A percentile compares a stretch with the other conserved stretches of the same genome.
Conservation (phyloP, 192 early-diverging fungal genomes). For the Gamsiella multidivaricata region DNA sequence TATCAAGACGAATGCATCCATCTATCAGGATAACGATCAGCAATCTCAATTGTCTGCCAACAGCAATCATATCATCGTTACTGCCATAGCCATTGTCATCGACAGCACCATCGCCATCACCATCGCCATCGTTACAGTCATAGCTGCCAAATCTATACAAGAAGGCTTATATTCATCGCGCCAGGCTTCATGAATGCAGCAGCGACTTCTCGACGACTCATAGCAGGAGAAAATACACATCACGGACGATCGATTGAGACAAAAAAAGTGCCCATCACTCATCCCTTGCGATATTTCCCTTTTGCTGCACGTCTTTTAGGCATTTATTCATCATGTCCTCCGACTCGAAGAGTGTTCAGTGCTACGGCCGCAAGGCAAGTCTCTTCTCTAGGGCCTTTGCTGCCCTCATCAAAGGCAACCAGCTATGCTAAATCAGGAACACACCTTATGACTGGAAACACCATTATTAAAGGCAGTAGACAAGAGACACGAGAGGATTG, state of each 20-base stretch:
- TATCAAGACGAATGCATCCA: conserved; percentile 24
- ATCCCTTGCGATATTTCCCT: not conserved
- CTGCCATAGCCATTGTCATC: not conserved
- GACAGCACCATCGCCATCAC: not conserved
- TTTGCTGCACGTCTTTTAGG: no score
- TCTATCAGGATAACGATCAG: conserved; percentile 35
- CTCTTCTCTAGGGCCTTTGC: conserved; percentile 1
- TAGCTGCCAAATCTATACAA: no score
- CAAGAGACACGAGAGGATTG: no score
- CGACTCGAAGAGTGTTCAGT: conserved; percentile 58
- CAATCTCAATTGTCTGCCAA: no score
- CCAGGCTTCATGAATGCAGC: no score
- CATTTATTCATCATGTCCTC: conserved; percentile 57
- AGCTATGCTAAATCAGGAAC: not conserved
- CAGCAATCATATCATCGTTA: no score
- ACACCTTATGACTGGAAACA: no score
- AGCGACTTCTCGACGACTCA: no score
- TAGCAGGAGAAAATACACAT: no score
- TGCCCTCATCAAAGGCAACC: not conserved
- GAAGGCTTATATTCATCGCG: no score
- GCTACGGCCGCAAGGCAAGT: conserved; percentile 59
- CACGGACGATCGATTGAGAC: not conserved
- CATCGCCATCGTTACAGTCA: not conserved
- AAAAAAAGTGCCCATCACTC: not conserved
- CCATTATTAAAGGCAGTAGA: no score